Evolutionary conservation across 495 filamentous ascomycete genomes (phyloP), one percentile per base, ranked within the genome.

Genomic region (Articulospora tetracladia): DNA sequence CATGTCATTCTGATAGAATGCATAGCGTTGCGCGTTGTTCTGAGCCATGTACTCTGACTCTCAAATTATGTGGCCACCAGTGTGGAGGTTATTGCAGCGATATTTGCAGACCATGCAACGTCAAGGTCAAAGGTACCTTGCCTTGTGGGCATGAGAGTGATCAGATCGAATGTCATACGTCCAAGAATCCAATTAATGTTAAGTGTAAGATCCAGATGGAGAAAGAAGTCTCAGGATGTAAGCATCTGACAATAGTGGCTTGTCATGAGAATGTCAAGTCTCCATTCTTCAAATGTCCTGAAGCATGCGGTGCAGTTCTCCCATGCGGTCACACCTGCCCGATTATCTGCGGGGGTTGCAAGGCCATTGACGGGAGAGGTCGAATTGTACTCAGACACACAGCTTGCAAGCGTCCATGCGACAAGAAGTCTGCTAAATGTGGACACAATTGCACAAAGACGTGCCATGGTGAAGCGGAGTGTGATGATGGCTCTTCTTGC

Each of bases 1-100:
- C 39, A 22, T 66, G 63, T 52, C 63, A 66, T 49, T 66, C 63
- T 46, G 59, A 62, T 2, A 59, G 48, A 34, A 62, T 66, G 55
- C 55, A 66, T 46, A 23, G 39, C 4, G 50, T 59, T 27, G 53
- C 62, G 51, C 44, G 34, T 46, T 66, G 63, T 53, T 54, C 55
- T 15, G 46, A 62, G 20, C 54, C 63, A 48, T 66, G 63, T 51
- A 34, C 53, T 34, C 58, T 58, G 25, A 48, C 55, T 50, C 59
- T 54, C 41, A 59, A 10, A 24, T 53, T 44, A 8, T 66, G 63
- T 39, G 51, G 51, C 25, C 63, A 66, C 32, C 17, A 22, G 1
- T 66, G 63, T 36, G 55, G 50, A 36, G 19, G 30, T 20, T 56
- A 44, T 19, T 66, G 63, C 52, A 54, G 59, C 6, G 59, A 55